phyloP scores from a whole-genome alignment of 2,329 filamentous ascomycete species.

The Fusarium sp. region DNA sequence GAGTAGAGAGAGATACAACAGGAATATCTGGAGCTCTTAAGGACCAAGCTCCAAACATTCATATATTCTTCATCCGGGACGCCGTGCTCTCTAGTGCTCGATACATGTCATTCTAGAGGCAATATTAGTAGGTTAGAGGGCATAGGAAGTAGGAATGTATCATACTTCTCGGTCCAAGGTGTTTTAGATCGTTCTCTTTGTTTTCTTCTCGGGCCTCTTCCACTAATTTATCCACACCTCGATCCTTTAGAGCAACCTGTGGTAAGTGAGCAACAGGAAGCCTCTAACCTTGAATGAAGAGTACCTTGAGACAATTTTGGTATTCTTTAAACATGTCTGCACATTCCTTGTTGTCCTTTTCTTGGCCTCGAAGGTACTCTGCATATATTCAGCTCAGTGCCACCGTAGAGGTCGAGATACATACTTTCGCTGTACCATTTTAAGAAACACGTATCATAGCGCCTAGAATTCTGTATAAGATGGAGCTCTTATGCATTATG shows the following conservation, averaged over 20 bases:
- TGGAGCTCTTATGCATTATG: rapidly evolving
- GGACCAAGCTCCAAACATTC: not conserved
- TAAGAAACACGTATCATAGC: slow-evolving; percentile 96
- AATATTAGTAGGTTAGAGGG: slow-evolving; percentile 1
- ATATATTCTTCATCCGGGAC: slow-evolving; percentile 12
- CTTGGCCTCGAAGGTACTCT: slow-evolving; percentile 92
- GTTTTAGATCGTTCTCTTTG: slow-evolving; percentile 80
- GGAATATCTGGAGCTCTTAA: not conserved
- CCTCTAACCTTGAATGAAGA: not conserved
- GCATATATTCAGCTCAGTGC: slow-evolving; percentile 23
- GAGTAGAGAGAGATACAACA: slow-evolving; percentile 1
- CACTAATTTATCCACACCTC: slow-evolving; percentile 92
- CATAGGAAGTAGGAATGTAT: not conserved
- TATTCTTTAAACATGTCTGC: slow-evolving; percentile 88
- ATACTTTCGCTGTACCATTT: slow-evolving; percentile 99
- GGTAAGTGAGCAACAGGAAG: not conserved
- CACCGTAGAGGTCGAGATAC: slow-evolving; percentile 46
- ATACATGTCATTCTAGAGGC: slow-evolving; percentile 12
- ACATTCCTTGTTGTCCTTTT: slow-evolving; percentile 85
- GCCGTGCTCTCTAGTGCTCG: slow-evolving; percentile 1
- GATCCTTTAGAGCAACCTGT: slow-evolving; percentile 77
- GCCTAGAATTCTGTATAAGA: slow-evolving; percentile 60
- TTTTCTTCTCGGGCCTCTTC: slow-evolving; percentile 91
- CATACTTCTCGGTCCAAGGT: slow-evolving; percentile 57
- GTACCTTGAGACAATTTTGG: slow-evolving; percentile 83